phyloP scores from a whole-genome alignment of 441 rosid genomes.

The Capsella rubella region DNA sequence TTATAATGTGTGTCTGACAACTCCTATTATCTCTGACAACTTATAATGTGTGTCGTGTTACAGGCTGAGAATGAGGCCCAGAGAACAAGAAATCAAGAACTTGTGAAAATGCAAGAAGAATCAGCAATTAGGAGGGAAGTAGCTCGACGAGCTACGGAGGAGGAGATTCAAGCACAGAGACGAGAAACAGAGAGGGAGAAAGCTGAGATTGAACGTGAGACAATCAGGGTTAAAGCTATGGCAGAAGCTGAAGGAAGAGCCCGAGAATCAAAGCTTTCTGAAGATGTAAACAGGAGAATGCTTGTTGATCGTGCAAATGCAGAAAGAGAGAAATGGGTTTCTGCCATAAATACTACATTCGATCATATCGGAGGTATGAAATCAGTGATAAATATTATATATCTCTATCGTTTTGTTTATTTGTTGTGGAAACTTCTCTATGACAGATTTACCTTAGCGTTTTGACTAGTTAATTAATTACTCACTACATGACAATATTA shows the following conservation, averaged over 20 bases:
- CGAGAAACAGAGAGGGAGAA: conserved; percentile 95
- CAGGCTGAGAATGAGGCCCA: conserved; percentile 93
- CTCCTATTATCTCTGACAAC: conserved; percentile 2
- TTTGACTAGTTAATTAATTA: neutral
- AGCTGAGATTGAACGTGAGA: conserved; percentile 98
- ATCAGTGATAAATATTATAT: conserved; percentile 3
- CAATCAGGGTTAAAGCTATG: conserved; percentile 88
- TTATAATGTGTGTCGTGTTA: conserved; percentile 41
- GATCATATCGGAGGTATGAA: conserved; percentile 92
- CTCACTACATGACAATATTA: neutral
- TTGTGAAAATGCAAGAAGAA: conserved; percentile 93
- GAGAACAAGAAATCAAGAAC: conserved; percentile 91
- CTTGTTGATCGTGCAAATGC: conserved; percentile 95
- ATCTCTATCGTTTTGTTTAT: conserved; percentile 1
- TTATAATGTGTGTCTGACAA: neutral
- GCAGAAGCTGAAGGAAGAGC: conserved; percentile 99
- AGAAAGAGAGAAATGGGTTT: conserved; percentile 98
- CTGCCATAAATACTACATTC: conserved; percentile 94
- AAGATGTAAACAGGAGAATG: conserved; percentile 90
- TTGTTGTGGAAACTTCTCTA: conserved; percentile 6
- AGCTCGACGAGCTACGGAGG: conserved; percentile 93
- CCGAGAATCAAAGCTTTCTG: conserved; percentile 94
- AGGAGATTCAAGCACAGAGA: conserved; percentile 92
- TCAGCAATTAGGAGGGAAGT: conserved; percentile 92
- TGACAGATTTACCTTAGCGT: neutral